Percentiles rank a stretch among this genome's conserved stretches.
Evolutionary conservation across 495 filamentous ascomycete species (phyloP).

Genomic region (Aspergillus haitiensis): DNA sequence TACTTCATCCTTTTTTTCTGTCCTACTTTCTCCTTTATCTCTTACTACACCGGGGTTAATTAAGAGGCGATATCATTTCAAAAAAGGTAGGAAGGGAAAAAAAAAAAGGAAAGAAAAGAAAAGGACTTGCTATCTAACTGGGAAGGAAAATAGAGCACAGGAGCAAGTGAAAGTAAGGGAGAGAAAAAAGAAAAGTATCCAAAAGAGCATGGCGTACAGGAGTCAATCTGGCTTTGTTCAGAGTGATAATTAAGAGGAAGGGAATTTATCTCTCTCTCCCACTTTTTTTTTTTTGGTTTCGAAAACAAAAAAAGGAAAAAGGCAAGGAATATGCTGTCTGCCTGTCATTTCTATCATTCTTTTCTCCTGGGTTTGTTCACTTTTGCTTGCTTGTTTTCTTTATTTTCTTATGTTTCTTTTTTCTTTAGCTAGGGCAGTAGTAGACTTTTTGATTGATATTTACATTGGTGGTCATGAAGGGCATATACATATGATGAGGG

Average conservation of each 20-base stretch:
- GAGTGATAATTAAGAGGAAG: conserved; percentile 22
- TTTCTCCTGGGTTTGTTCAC: not conserved
- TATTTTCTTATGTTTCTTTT: no score
- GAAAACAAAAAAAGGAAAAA: conserved; percentile 8
- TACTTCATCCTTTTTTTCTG: not conserved
- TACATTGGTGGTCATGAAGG: no score
- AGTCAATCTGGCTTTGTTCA: conserved; percentile 40
- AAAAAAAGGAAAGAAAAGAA: not conserved
- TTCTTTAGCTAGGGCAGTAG: no score
- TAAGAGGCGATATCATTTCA: not conserved
- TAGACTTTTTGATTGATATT: no score
- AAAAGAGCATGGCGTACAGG: conserved; percentile 39
- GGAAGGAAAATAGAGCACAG: not conserved
- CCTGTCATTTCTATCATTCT: not conserved
- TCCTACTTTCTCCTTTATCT: not conserved
- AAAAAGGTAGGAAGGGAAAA: not conserved
- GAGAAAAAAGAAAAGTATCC: conserved; percentile 15
- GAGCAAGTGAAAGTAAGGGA: not conserved
- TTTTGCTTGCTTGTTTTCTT: not conserved
- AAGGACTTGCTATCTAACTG: not conserved
- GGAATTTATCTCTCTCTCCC: no score
- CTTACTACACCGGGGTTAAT: conserved; percentile 5
- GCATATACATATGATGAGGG: no score
- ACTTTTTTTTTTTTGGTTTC: no score
- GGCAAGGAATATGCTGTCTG: not conserved